phyloP scores from a whole-genome alignment of 139 green algal genomes.

The Dunaliella primolecta region DNA sequence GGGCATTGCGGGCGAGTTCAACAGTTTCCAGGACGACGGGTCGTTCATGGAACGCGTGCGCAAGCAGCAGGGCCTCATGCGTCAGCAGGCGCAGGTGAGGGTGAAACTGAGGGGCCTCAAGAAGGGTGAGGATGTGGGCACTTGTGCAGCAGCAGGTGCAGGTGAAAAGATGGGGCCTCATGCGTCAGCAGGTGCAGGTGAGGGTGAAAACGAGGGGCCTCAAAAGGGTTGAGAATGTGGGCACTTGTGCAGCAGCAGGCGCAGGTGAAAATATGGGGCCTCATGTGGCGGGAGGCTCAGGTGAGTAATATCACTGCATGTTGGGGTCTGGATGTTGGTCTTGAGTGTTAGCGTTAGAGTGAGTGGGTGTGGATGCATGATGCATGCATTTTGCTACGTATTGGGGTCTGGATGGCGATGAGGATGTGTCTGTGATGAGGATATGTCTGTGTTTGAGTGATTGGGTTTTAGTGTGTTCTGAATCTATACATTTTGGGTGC shows the following conservation, averaged over 20 bases:
- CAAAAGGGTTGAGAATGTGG: not conserved
- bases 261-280: not conserved
- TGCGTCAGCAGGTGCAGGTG: not conserved
- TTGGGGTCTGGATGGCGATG: too few relatives aligned
- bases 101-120: too few relatives aligned
- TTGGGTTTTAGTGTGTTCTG: not conserved
- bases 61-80: constrained; percentile 9
- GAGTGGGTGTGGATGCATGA: too few relatives aligned
- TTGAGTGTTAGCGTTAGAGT: too few relatives aligned
- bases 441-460: not conserved
- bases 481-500: too few relatives aligned
- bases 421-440: too few relatives aligned
- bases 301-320: too few relatives aligned
- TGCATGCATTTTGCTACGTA: too few relatives aligned
- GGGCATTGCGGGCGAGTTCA: constrained; percentile 55
- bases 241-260: not conserved
- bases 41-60: constrained; percentile 64
- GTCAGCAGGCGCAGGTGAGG: too few relatives aligned
- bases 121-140: not conserved
- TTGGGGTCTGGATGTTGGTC: too few relatives aligned
- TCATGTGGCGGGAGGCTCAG: not conserved
- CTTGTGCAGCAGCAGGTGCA: not conserved
- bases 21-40: constrained; percentile 68
- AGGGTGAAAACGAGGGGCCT: not conserved
- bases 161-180: not conserved